These are phyloP conservation scores for Apiotrichum montevideense DNA, from an alignment of 1,284 basidiomycete genomes.

Conservation along the genomic window DNA sequence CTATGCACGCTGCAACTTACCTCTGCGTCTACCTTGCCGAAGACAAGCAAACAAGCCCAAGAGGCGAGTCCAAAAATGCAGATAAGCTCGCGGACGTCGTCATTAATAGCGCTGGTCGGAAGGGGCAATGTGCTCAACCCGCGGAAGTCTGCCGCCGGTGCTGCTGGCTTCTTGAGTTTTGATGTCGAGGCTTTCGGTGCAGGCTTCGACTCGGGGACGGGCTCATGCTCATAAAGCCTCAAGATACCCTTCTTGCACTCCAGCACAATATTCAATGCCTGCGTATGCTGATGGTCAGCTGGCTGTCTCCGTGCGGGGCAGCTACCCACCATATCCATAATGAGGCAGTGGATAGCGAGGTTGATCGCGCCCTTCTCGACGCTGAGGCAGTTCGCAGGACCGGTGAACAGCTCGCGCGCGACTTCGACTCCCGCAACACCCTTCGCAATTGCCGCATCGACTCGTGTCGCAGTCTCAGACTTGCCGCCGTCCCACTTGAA, in stretches of 20 bases:
- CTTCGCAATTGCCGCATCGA: slow-evolving; percentile 4
- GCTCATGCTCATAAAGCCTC: slow-evolving; percentile 19
- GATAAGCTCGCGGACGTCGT: slow-evolving; percentile 9
- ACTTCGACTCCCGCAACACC: slow-evolving; percentile 16
- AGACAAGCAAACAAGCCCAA: slow-evolving; percentile 22
- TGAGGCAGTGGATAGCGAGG: slow-evolving; percentile 18
- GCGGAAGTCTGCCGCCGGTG: neutral
- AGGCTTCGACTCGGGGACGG: neutral
- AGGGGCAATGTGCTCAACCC: neutral
- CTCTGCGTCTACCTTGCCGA: slow-evolving; percentile 7
- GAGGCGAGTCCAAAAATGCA: slow-evolving; percentile 18
- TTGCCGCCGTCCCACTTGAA: slow-evolving; percentile 3
- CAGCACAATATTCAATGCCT: slow-evolving; percentile 20
- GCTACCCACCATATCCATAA: slow-evolving; percentile 31
- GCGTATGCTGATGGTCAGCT: slow-evolving; percentile 15
- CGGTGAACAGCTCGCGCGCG: slow-evolving; percentile 20
- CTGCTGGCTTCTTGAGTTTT: neutral
- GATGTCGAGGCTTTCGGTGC: neutral
- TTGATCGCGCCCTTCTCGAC: slow-evolving; percentile 22
- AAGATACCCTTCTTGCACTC: slow-evolving; percentile 17
- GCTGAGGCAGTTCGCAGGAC: slow-evolving; percentile 14
- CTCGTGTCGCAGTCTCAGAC: neutral
- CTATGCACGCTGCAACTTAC: slow-evolving; percentile 1
- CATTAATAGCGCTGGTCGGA: slow-evolving; percentile 11
- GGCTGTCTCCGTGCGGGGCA: neutral